phyloP scores from a whole-genome alignment of 1,284 basidiomycete genomes.

The Ceratobasidium sp. region DNA sequence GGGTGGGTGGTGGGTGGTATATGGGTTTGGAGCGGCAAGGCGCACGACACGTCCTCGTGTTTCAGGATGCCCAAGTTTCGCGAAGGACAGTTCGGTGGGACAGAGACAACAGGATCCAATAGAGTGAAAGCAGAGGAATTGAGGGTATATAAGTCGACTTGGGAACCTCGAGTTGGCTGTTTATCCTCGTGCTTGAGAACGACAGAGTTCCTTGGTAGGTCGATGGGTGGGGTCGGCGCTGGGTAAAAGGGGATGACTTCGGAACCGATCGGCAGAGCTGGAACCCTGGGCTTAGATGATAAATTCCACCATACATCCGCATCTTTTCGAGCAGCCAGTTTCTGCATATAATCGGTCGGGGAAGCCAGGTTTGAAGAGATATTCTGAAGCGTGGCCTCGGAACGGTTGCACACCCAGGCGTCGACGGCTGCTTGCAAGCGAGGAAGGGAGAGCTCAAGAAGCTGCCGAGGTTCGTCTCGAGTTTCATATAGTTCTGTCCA shows the following conservation, averaged over 20 bases:
- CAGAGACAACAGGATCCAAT: not conserved
- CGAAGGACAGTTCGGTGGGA: not conserved
- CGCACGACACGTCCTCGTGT: not conserved
- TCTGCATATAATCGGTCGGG: not conserved
- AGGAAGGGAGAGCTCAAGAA: not conserved
- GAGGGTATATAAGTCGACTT: too few species aligned
- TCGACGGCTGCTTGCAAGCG: not conserved
- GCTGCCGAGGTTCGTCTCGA: not conserved
- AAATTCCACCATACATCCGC: not conserved
- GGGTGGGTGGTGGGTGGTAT: not conserved
- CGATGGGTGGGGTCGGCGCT: not conserved
- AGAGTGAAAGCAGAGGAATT: too few species aligned
- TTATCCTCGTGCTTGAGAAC: too few species aligned
- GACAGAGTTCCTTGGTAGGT: too few species aligned
- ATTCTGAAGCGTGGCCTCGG: not conserved
- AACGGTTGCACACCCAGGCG: constrained; percentile 17
- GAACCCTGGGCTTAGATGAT: not conserved
- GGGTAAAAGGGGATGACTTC: not conserved
- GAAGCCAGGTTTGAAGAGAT: not conserved
- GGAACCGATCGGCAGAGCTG: not conserved
- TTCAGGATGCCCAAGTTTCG: not conserved
- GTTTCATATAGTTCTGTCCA: not conserved
- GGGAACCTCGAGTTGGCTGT: too few species aligned
- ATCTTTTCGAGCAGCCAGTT: not conserved
- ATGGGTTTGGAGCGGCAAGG: not conserved